These are phyloP conservation scores for Quercus tomentella DNA, from an alignment of 331 rosid genomes.

Conservation along the genomic window DNA sequence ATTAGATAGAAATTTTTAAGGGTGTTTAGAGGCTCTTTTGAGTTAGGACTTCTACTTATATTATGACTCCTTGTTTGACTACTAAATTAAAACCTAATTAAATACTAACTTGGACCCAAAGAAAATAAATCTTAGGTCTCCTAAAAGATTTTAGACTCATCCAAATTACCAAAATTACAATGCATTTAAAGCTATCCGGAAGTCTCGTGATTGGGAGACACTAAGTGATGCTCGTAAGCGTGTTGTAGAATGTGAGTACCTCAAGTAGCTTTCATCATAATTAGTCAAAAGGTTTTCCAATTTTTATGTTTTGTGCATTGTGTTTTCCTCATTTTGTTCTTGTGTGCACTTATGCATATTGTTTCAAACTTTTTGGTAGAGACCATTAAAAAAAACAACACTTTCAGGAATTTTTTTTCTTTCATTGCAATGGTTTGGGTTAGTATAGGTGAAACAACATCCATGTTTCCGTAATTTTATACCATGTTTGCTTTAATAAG, in stretches of 20 bases:
- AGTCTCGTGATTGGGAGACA: conserved; percentile 71
- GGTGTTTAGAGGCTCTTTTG: no score
- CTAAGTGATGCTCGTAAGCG: conserved; percentile 81
- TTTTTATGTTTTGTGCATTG: not conserved
- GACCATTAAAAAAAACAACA: not conserved
- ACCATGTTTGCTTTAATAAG: not conserved
- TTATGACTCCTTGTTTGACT: no score
- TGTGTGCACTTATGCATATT: no score
- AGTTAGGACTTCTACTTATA: no score
- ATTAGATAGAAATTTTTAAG: no score
- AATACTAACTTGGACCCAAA: no score
- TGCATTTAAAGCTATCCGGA: conserved; percentile 79
- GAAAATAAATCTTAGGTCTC: no score
- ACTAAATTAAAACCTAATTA: no score
- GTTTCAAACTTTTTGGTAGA: not conserved
- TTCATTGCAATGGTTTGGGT: no score
- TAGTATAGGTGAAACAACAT: not conserved
- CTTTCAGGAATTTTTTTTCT: not conserved
- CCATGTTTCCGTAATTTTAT: not conserved
- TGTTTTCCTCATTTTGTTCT: not conserved
- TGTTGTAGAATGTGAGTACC: conserved; percentile 76
- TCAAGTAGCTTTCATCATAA: conserved; percentile 5
- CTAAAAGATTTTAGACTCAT: no score
- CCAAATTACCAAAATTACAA: conserved; percentile 33
- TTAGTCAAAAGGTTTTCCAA: not conserved